phyloP scores from a whole-genome alignment of 163 green algal species.

The Scenedesmus sp. region DNA sequence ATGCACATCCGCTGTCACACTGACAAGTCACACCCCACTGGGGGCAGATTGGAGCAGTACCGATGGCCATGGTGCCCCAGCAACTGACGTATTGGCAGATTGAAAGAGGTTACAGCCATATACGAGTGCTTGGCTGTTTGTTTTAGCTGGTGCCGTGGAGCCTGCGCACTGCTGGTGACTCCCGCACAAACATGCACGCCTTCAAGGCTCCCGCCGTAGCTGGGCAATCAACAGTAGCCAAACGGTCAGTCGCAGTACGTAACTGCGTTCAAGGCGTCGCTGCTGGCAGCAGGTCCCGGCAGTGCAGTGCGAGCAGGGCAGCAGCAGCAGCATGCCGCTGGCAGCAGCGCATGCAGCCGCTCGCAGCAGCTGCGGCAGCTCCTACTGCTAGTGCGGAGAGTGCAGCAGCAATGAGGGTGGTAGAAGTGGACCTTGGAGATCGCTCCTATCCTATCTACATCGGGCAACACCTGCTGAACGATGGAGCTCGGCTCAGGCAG shows the following conservation, averaged over 20 bases:
- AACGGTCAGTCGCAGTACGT: too few species aligned
- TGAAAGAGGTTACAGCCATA: not conserved
- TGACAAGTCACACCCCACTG: not conserved
- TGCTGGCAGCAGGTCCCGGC: not conserved
- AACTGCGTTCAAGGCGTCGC: not conserved
- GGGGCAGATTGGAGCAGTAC: not conserved
- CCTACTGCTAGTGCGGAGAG: not conserved
- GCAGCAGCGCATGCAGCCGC: not conserved
- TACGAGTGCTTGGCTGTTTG: not conserved
- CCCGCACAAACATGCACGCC: constrained; percentile 31
- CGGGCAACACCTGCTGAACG: constrained; percentile 78
- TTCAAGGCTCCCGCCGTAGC: not conserved
- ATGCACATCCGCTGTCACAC: not conserved
- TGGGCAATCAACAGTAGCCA: not conserved
- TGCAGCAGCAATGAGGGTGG: constrained; percentile 59
- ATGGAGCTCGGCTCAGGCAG: constrained; percentile 80
- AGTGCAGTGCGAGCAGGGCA: constrained; percentile 8
- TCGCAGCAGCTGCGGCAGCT: constrained; percentile 41
- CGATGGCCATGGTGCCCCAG: not conserved
- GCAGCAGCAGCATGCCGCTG: constrained; percentile 20
- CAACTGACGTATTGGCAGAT: not conserved
- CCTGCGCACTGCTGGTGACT: not conserved
- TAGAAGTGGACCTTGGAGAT: constrained; percentile 88
- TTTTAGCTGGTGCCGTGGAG: not conserved
- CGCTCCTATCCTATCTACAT: constrained; percentile 99